A percentile compares a stretch with the other conserved stretches of the same genome.
Conservation (phyloP, 179 eudicot genomes). For the Spinacia oleracea region DNA sequence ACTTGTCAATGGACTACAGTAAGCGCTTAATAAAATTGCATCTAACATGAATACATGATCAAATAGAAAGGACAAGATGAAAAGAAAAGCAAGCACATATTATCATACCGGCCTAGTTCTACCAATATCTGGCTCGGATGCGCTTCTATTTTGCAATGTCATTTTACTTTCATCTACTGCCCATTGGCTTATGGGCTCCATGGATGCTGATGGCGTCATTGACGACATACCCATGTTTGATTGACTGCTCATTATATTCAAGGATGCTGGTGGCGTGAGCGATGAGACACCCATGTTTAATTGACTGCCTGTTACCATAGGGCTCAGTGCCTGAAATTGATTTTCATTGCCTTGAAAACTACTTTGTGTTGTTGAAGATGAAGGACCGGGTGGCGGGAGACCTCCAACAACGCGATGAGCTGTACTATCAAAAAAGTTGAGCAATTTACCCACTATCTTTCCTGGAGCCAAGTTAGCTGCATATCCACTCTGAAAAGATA, state of each 20-base stretch:
- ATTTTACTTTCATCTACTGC: constrained; percentile 50
- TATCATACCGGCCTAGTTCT: constrained; percentile 41
- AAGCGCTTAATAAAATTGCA: background rate
- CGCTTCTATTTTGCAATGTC: constrained; percentile 58
- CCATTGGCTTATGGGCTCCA: constrained; percentile 73
- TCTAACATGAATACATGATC: background rate
- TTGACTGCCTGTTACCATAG: constrained; percentile 65
- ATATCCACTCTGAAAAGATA: constrained; percentile 70
- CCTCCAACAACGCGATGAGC: constrained; percentile 97
- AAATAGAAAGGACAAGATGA: background rate
- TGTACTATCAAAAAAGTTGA: constrained; percentile 78
- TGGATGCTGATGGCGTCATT: constrained; percentile 54
- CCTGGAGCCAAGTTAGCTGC: constrained; percentile 75
- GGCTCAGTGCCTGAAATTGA: constrained; percentile 42
- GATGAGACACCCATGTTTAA: constrained; percentile 77
- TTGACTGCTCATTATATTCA: constrained; percentile 53
- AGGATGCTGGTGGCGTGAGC: constrained; percentile 31
- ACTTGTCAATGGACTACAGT: constrained; percentile 1
- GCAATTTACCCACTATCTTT: constrained; percentile 75
- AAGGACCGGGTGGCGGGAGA: constrained; percentile 79
- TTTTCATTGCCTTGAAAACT: constrained; percentile 45
- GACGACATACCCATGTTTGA: constrained; percentile 77
- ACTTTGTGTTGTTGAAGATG: constrained; percentile 50
- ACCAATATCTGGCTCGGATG: constrained; percentile 48
- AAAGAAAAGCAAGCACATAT: background rate